Evolutionary conservation across 306 rosid genomes (phyloP), one percentile per base, ranked within the genome.

Genomic region (Vigna hirtella): DNA sequence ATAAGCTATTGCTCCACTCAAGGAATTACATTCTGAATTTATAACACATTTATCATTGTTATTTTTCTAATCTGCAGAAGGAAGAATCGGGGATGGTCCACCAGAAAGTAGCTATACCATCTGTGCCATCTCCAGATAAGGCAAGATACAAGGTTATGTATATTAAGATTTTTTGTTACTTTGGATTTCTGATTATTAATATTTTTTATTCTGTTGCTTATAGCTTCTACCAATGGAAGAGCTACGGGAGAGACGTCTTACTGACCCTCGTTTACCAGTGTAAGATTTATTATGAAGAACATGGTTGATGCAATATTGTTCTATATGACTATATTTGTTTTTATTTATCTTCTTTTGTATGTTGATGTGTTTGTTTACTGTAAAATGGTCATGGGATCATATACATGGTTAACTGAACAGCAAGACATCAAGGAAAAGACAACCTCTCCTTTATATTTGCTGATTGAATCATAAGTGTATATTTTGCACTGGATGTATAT

Each of bases 31-130:
- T 59, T 72, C 45, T 47, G 59, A 62, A 58, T 73, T 73, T 11
- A 67, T 34, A 72, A 40, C 13, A 65, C 9, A 9, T 63, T 36
- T 72, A 67, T 74, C 74, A 53, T 77, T 78, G 65, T 48, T 79
- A 70, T 75, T 79, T 78, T 70, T 61, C 81, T 88, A 24, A 74
- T 80, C 82, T 70, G 26, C 88, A 95, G 98, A 91, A 85, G 86
- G 93, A 89, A 57, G 98, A 92, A 81, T 53, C 71, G 55, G 96
- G 90, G 45, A 86, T 85, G 85, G 90, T 87, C 64, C 98, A 84
- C 77, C 98, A 91, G 86, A 87, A 88, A 83, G 84, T 84, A 70
- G 55, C 26, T 69, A 91, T 91, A 89, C 97, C 97, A 48, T 70
- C 91, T 61, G 92, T 85, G 51, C 90, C 98, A 26, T 62, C 87